Evolutionary conservation across 768 basidiomycete genomes (phyloP).

Genomic region (Galerina sulciceps): DNA sequence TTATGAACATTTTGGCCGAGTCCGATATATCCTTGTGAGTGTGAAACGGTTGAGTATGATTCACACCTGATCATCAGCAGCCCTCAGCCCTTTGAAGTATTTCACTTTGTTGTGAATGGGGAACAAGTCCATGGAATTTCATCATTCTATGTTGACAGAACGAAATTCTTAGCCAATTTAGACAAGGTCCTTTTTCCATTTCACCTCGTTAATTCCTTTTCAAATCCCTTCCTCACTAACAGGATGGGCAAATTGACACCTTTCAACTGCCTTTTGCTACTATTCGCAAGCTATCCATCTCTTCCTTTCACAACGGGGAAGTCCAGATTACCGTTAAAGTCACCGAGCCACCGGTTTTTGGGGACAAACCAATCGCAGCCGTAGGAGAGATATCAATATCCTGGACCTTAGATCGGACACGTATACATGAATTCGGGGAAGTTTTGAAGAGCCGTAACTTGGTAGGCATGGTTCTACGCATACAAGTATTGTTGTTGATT

Average conservation of each 20-base stretch:
- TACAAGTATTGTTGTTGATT: neutral
- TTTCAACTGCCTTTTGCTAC: constrained; percentile 47
- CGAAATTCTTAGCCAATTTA: constrained; percentile 55
- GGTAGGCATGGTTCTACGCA: constrained; percentile 36
- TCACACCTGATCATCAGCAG: constrained; percentile 32
- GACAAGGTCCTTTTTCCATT: constrained; percentile 32
- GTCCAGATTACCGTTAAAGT: constrained; percentile 34
- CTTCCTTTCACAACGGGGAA: constrained; percentile 19
- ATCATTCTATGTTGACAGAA: constrained; percentile 56
- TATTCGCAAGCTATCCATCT: constrained; percentile 28
- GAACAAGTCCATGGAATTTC: constrained; percentile 38
- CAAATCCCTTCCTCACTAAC: neutral
- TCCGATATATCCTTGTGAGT: constrained; percentile 54
- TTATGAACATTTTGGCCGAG: constrained; percentile 50
- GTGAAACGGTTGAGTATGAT: neutral
- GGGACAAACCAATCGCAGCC: constrained; percentile 24
- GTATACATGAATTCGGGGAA: constrained; percentile 41
- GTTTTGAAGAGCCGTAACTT: constrained; percentile 48
- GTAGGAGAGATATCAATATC: constrained; percentile 30
- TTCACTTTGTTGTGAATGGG: constrained; percentile 41
- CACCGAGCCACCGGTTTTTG: constrained; percentile 43
- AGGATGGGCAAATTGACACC: constrained; percentile 58
- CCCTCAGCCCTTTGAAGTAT: constrained; percentile 61
- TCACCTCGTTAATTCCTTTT: neutral
- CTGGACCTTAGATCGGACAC: constrained; percentile 41